These are phyloP conservation scores for Blumeria hordei DNA, from an alignment of 2,329 filamentous ascomycete species.

Conservation along the genomic window DNA sequence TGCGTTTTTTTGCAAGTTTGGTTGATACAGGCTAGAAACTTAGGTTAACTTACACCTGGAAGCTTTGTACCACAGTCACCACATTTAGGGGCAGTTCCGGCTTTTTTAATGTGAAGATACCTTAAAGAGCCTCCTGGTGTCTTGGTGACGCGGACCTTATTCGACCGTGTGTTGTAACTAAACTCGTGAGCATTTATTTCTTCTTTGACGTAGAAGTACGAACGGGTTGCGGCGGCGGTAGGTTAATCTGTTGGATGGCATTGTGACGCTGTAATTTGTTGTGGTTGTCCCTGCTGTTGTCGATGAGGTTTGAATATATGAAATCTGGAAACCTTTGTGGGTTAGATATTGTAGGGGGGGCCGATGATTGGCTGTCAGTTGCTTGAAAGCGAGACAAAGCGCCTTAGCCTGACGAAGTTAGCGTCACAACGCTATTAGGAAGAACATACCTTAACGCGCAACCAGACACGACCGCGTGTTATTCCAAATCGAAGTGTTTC, in stretches of 20 bases:
- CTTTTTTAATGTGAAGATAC: slow-evolving; percentile 99
- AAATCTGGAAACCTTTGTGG: not conserved
- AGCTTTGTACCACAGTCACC: slow-evolving; percentile 98
- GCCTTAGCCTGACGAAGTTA: not conserved
- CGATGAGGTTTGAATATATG: not conserved
- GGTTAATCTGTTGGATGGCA: slow-evolving; percentile 25
- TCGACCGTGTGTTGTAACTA: slow-evolving; percentile 95
- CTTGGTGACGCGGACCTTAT: slow-evolving; percentile 89
- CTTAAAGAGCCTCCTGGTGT: slow-evolving; percentile 90
- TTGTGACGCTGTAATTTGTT: slow-evolving; percentile 17
- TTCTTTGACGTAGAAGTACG: slow-evolving; percentile 15
- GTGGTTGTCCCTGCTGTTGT: slow-evolving; percentile 17
- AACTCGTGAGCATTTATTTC: slow-evolving; percentile 3
- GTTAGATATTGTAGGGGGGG: slow-evolving; percentile 7
- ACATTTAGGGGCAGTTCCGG: slow-evolving; percentile 92
- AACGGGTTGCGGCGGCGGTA: slow-evolving; percentile 52
- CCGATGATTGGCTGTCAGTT: not conserved
- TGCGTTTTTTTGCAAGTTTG: too few species aligned
- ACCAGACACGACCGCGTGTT: not conserved
- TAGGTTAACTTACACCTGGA: slow-evolving; percentile 61
- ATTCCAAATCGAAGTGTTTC: not conserved
- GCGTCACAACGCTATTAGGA: not conserved
- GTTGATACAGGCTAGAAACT: not conserved
- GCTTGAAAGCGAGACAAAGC: not conserved
- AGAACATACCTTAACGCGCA: not conserved